A percentile compares a stretch with the other conserved stretches of the same genome.
phyloP scores from a whole-genome alignment of 2,329 filamentous ascomycete species.

The Massarina eburnea region DNA sequence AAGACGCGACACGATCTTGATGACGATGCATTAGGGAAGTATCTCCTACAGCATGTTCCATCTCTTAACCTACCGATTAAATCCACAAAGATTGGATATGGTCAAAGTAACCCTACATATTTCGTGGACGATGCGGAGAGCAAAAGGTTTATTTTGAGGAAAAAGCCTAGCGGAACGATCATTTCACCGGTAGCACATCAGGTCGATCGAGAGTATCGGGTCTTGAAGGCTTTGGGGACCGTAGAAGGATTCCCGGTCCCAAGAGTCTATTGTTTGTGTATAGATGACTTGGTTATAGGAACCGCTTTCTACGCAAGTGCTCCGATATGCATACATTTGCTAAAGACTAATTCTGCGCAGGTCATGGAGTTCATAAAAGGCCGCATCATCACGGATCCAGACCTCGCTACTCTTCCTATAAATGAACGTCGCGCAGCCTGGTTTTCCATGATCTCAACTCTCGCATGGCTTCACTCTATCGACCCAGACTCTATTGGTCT shows the following conservation, averaged over 20 bases:
- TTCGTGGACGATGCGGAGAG: slow-evolving; percentile 71
- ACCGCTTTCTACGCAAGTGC: slow-evolving; percentile 74
- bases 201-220: slow-evolving; percentile 90
- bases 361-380: slow-evolving; percentile 95
- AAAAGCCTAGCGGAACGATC: slow-evolving; percentile 90
- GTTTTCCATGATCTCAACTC: slow-evolving; percentile 66
- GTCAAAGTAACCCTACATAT: slow-evolving; percentile 96
- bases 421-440: slow-evolving; percentile 58
- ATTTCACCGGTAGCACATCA: slow-evolving; percentile 92
- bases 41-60: slow-evolving; percentile 30
- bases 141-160: slow-evolving; percentile 80
- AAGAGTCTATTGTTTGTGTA: slow-evolving; percentile 78
- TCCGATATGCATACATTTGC: background rate
- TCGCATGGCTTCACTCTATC: slow-evolving; percentile 82
- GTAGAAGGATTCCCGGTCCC: slow-evolving; percentile 84
- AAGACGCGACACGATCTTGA: slow-evolving; percentile 28
- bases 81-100: slow-evolving; percentile 79
- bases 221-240: slow-evolving; percentile 74
- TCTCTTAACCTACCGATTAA: slow-evolving; percentile 26
- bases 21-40: slow-evolving; percentile 30
- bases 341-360: slow-evolving; percentile 11
- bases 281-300: slow-evolving; percentile 75
- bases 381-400: slow-evolving; percentile 85
- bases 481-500: slow-evolving; percentile 68
- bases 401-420: slow-evolving; percentile 68